Percentiles rank a stretch among this genome's conserved stretches.
Conservation (phyloP, 2,329 filamentous ascomycete species). For the Drechslerella coelobrocha region DNA sequence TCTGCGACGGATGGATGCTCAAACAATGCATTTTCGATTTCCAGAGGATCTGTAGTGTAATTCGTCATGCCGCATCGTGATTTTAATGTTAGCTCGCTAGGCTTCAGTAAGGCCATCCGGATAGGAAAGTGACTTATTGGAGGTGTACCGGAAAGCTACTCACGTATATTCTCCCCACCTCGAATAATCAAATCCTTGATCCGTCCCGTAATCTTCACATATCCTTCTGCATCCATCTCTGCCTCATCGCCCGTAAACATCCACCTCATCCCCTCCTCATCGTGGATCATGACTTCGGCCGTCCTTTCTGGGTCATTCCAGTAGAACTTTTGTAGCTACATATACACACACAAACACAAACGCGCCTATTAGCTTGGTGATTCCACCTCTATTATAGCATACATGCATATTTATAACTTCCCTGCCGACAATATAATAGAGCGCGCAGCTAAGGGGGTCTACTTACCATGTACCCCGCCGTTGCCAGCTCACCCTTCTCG, state of each 20-base stretch:
- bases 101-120: too few species aligned
- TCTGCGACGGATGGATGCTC: slow-evolving; percentile 74
- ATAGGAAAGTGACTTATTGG: background rate
- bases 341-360: background rate
- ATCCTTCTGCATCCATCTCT: slow-evolving; percentile 80
- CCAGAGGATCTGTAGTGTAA: slow-evolving; percentile 69
- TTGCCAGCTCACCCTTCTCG: slow-evolving; percentile 78
- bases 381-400: too few species aligned
- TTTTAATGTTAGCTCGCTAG: too few species aligned
- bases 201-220: slow-evolving; percentile 68
- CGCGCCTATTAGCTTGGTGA: too few species aligned
- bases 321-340: slow-evolving; percentile 71
- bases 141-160: background rate
- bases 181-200: slow-evolving; percentile 97
- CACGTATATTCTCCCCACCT: slow-evolving; percentile 78
- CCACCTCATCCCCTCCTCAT: slow-evolving; percentile 71
- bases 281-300: slow-evolving; percentile 69
- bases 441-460: background rate
- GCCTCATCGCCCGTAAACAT: slow-evolving; percentile 95
- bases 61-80: too few species aligned
- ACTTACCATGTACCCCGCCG: slow-evolving; percentile 84
- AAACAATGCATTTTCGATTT: slow-evolving; percentile 87
- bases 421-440: too few species aligned
- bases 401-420: too few species aligned
- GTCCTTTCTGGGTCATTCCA: slow-evolving; percentile 77